Percentiles rank a stretch among this genome's conserved stretches.
Evolutionary conservation across 495 filamentous ascomycete genomes (phyloP).

Genomic region (Penicillium flavigenum): DNA sequence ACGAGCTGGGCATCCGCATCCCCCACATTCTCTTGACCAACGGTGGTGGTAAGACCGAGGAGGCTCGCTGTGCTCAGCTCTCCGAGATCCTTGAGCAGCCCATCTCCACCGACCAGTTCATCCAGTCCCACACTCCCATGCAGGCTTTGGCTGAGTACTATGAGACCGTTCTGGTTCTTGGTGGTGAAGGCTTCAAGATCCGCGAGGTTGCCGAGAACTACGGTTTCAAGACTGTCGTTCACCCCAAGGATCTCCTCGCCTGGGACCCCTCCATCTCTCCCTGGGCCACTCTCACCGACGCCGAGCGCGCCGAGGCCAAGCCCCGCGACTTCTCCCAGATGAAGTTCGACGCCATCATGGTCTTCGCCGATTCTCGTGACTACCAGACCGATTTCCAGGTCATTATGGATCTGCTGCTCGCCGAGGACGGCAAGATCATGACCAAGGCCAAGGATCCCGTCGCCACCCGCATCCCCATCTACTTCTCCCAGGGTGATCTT

Average conservation of each 20-base stretch:
- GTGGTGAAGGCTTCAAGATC: conserved; percentile 88
- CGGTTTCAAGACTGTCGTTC: conserved; percentile 85
- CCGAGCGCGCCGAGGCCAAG: conserved; percentile 65
- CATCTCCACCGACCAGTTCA: conserved; percentile 85
- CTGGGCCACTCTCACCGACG: conserved; percentile 69
- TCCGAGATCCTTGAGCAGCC: conserved; percentile 67
- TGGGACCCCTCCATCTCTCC: conserved; percentile 78
- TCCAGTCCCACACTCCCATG: conserved; percentile 94
- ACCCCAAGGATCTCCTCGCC: conserved; percentile 87
- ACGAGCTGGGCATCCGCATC: conserved; percentile 79
- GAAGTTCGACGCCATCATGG: conserved; percentile 80
- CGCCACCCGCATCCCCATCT: conserved; percentile 68
- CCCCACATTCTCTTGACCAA: conserved; percentile 95
- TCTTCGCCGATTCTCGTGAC: conserved; percentile 81
- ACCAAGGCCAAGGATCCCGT: conserved; percentile 68
- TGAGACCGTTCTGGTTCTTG: conserved; percentile 79
- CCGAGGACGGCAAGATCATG: conserved; percentile 65
- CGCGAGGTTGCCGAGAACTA: conserved; percentile 81
- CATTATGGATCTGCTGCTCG: conserved; percentile 78
- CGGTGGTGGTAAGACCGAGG: conserved; percentile 87
- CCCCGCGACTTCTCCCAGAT: conserved; percentile 64
- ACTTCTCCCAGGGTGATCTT: conserved; percentile 74
- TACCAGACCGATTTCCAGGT: conserved; percentile 83
- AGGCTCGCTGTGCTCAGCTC: conserved; percentile 77
- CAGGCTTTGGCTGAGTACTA: conserved; percentile 80